Base-by-base conservation (phyloP, 345 rosid species). In the Cardamine chenopodiifolia region DNA sequence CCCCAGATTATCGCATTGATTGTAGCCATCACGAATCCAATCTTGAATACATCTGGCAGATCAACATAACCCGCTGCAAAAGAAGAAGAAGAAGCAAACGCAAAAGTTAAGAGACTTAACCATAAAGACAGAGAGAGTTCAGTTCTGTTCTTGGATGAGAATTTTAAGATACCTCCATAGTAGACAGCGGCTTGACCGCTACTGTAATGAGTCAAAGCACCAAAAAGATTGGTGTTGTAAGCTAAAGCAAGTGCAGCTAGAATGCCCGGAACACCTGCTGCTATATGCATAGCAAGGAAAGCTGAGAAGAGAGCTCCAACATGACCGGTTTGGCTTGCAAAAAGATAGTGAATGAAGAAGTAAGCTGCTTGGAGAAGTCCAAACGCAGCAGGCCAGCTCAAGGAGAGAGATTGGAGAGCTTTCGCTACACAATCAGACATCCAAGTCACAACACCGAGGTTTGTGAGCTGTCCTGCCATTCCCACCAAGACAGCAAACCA, bases 101-200 rank as follows among this genome's bases (percentile, higher is more conserved):
- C 58, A 39, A 34, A 13, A 17, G 31, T 65, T 45, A 45, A 23
- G 23, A 52, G 56, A 23, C 6, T 50, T 35, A 2, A 54, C 39
- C 5, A n/a, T 1, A 35, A 35, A 40, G 29, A 26, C 25, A 39
- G 45, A 31, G 39, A 22, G 35, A 40, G 2, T 3, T 45, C n/a
- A 8, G 63, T 52, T 62, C 15, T 64, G 23, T 29, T 44, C 22
- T 7, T 29, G 13, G 22, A 15, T 19, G 66, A 13, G 23, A 42
- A 56, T 58, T 7, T 49, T 26, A 34, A 37, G 19, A 54, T 45
- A 94, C 99, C 98, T 89, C 99, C 99, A 48, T 84, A 92, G 80
- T 89, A 95, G 9, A 95, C 97, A 73, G 98, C 98, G 34, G 99
- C 97, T 86, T 92, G 98, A 39, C 99, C 99, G 45, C 99, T 89